Evolutionary conservation across 164 flowering plant species (phyloP).

Genomic region (Malania oleifera): DNA sequence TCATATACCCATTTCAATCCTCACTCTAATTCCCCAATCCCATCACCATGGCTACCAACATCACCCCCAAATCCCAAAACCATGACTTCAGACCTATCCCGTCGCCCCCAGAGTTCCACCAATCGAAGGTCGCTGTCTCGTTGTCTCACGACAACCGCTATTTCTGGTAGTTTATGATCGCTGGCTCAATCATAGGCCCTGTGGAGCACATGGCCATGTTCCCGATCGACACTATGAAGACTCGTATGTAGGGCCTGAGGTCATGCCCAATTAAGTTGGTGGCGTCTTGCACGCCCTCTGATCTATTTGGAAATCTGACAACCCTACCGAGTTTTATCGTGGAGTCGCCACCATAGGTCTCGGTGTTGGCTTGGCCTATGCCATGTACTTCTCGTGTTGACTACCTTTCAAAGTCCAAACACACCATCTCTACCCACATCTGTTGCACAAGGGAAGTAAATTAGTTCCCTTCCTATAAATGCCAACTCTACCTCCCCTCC

Average conservation of each 20-base stretch:
- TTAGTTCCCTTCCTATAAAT: no score
- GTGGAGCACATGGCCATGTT: conserved; percentile 53
- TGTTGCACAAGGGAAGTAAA: no score
- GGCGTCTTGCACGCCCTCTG: conserved; percentile 26
- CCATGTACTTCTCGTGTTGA: conserved; percentile 71
- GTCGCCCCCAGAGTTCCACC: conserved; percentile 26
- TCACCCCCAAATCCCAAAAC: conserved; percentile 34
- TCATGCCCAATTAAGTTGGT: conserved; percentile 49
- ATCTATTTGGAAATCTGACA: conserved; percentile 43
- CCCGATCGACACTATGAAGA: conserved; percentile 46
- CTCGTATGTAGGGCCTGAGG: conserved; percentile 42
- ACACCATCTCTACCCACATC: no score
- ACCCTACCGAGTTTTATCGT: conserved; percentile 57
- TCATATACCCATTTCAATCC: not conserved
- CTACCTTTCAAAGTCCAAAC: no score
- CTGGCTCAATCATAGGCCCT: conserved; percentile 42
- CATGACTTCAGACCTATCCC: conserved; percentile 29
- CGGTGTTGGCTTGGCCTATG: conserved; percentile 89
- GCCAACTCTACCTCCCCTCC: no score
- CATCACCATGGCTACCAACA: conserved; percentile 22
- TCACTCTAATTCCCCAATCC: not conserved
- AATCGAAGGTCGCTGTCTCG: conserved; percentile 8
- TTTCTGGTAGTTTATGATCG: conserved; percentile 48
- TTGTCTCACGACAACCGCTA: conserved; percentile 37
- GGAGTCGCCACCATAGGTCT: conserved; percentile 79